Evolutionary conservation across 768 basidiomycete genomes (phyloP), one percentile per base, ranked within the genome.

Genomic region (Termitomyces heimii): DNA sequence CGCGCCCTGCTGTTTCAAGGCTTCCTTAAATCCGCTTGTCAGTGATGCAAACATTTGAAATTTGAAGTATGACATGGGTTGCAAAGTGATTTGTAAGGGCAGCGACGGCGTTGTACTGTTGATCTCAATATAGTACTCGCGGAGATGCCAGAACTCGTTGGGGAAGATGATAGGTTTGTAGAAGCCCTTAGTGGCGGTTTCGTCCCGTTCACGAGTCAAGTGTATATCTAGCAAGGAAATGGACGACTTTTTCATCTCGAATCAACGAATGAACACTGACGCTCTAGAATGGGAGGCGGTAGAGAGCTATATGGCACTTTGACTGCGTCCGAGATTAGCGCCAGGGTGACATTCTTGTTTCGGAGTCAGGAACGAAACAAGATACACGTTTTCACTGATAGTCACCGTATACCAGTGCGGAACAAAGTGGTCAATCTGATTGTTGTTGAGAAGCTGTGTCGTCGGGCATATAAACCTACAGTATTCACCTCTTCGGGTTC

Each of bases 101-200:
- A 98, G 73, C 9, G 68, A 78, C 9, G 83, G 77, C 4, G 91
- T 92, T 1, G 92, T 92, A n/a, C 77, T 70, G 69, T 98, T 98
- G 69, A 98, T 81, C 64, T 94, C 89, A 56, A 83, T 69, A 63
- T 92, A 86, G 58, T 94, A 88, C 42, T 88, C 86, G 39, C 85
- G 83, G 31, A 93, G 79, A 60, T 89, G 82, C 94, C 96, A 98
- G 72, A 98, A 98, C 66, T 97, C 94, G 67, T 98, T 98, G 14
- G 92, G 83, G 71, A 89, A 98, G 37, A 98, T 68, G 57, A 95
- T 85, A 9, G 96, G 96, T 65, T 85, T 89, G 79, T 95, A 94
- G 60, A 78, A 83, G 3, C 83, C 89, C 58, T 78, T 80, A 3
- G 77, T 79, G 4, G 87, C 86, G 24, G 83, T 82, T 37, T 80